Evolutionary conservation across 441 rosid species (phyloP).

Genomic region (Biscutella auriculata): DNA sequence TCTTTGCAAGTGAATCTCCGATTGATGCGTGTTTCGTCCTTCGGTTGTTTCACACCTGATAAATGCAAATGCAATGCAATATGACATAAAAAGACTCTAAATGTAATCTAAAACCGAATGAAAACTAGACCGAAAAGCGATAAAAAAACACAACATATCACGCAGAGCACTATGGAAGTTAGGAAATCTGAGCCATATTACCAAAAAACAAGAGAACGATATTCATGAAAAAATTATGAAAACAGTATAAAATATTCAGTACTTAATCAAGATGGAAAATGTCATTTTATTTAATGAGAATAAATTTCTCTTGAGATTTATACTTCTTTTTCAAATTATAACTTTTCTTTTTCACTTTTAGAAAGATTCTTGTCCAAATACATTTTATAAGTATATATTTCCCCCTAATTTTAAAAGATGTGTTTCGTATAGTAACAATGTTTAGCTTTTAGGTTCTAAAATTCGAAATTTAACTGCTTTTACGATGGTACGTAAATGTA

Average conservation of each 20-base stretch:
- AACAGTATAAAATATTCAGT: conserved; percentile 4
- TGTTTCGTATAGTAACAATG: conserved; percentile 3
- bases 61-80: too few relatives aligned
- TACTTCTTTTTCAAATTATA: background rate
- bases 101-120: too few relatives aligned
- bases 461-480: conserved; percentile 2
- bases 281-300: conserved; percentile 10
- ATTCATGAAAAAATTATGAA: too few relatives aligned
- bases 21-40: too few relatives aligned
- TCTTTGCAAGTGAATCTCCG: too few relatives aligned
- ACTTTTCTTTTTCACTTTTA: conserved; percentile 5
- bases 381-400: background rate
- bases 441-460: conserved; percentile 3
- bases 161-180: too few relatives aligned
- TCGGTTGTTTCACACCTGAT: too few relatives aligned
- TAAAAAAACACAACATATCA: too few relatives aligned
- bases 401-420: background rate
- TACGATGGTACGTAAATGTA: background rate
- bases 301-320: background rate
- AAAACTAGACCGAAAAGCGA: too few relatives aligned
- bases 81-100: too few relatives aligned
- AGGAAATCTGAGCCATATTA: too few relatives aligned
- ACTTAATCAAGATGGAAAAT: conserved; percentile 12
- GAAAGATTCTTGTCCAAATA: conserved; percentile 10
- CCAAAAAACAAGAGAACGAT: too few relatives aligned